Percentiles rank a stretch among this genome's conserved stretches.
Conservation (phyloP, 2,329 filamentous ascomycete species). For the Dendrostoma leiphaemia region DNA sequence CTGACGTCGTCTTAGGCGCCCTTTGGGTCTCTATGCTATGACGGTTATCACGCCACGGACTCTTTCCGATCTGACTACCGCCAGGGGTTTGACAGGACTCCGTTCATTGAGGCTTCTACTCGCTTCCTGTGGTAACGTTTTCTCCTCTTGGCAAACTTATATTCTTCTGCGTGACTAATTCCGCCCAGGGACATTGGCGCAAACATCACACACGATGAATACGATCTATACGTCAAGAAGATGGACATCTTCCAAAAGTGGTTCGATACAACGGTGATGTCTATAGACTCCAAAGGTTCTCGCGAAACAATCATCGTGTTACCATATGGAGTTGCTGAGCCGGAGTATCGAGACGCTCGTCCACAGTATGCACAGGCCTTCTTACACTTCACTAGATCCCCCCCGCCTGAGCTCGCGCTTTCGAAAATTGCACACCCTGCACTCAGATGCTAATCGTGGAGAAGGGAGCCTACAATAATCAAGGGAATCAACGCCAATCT, state of each 20-base stretch:
- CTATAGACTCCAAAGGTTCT: neutral
- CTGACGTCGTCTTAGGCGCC: slow-evolving; percentile 7
- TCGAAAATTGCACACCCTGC: neutral
- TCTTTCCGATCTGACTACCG: slow-evolving; percentile 8
- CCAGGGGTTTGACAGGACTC: slow-evolving; percentile 3
- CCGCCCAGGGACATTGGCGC: slow-evolving; percentile 3
- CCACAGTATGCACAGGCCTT: slow-evolving; percentile 3
- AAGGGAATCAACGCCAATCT: slow-evolving; percentile 7
- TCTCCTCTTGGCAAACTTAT: neutral
- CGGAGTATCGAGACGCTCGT: slow-evolving; percentile 4
- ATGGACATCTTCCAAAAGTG: slow-evolving; percentile 11
- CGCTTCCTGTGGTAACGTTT: slow-evolving; percentile 3
- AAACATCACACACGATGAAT: slow-evolving; percentile 8
- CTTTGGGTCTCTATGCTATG: slow-evolving; percentile 12
- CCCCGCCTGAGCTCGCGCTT: neutral
- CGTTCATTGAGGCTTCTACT: slow-evolving; percentile 11
- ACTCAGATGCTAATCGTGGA: neutral
- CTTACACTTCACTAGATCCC: too few species aligned
- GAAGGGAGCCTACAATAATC: neutral
- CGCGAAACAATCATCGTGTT: slow-evolving; percentile 3
- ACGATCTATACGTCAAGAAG: neutral
- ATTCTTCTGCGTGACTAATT: neutral
- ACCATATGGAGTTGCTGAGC: slow-evolving; percentile 2
- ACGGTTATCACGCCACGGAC: slow-evolving; percentile 3
- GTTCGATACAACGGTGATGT: slow-evolving; percentile 10